phyloP scores from a whole-genome alignment of 352 stramenopile genomes.

The Phytophthora ohioensis region DNA sequence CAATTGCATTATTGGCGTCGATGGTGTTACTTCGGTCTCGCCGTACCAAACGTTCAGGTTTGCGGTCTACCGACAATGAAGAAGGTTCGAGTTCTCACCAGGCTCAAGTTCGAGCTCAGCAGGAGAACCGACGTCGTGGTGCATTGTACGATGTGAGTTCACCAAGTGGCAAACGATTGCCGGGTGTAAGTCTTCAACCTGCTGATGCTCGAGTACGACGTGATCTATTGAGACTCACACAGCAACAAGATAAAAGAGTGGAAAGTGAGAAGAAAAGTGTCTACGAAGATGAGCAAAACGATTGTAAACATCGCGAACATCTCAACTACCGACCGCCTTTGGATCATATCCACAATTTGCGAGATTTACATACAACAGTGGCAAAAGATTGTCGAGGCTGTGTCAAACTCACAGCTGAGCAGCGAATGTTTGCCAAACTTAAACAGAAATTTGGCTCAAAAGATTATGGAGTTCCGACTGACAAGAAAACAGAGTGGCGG shows the following conservation, averaged over 20 bases:
- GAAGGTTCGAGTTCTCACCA: slow-evolving; percentile 24
- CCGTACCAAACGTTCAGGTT: slow-evolving; percentile 11
- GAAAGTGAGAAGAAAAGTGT: slow-evolving; percentile 19
- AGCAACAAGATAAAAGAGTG: slow-evolving; percentile 27
- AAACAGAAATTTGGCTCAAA: slow-evolving; percentile 11
- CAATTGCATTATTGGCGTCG: slow-evolving; percentile 9
- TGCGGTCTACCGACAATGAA: slow-evolving; percentile 20
- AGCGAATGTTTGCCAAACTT: slow-evolving; percentile 25
- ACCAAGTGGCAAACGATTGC: slow-evolving; percentile 42
- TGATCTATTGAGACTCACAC: slow-evolving; percentile 51
- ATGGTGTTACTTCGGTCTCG: slow-evolving; percentile 35
- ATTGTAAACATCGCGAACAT: slow-evolving; percentile 61
- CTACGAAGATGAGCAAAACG: slow-evolving; percentile 61
- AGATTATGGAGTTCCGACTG: background rate
- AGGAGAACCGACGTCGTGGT: slow-evolving; percentile 46
- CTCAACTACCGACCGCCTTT: slow-evolving; percentile 54
- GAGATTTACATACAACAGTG: slow-evolving; percentile 63
- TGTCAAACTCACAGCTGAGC: slow-evolving; percentile 21
- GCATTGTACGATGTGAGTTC: slow-evolving; percentile 52
- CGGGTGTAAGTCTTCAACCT: slow-evolving; percentile 43
- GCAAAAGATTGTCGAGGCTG: slow-evolving; percentile 38
- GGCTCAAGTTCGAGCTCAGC: slow-evolving; percentile 20
- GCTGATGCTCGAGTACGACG: slow-evolving; percentile 52
- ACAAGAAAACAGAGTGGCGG: slow-evolving; percentile 45
- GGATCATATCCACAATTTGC: slow-evolving; percentile 53